Evolutionary conservation across 2,329 filamentous ascomycete genomes (phyloP).

Genomic region (Graphilbum fragrans): DNA sequence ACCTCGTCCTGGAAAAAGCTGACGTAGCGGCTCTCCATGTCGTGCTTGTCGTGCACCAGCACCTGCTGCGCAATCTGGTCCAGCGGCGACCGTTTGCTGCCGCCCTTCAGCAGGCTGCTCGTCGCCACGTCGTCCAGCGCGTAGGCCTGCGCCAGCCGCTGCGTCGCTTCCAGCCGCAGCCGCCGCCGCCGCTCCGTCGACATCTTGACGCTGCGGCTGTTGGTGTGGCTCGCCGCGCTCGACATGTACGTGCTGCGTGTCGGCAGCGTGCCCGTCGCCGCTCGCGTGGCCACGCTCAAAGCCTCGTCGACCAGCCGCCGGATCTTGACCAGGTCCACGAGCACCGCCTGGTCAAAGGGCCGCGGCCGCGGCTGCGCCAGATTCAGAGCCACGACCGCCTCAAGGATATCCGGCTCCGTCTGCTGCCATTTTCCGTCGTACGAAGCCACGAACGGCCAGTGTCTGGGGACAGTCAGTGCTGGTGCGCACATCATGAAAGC

Average conservation of each 20-base stretch:
- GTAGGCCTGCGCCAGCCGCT: conserved; percentile 67
- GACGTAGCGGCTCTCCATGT: conserved; percentile 72
- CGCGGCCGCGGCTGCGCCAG: conserved; percentile 65
- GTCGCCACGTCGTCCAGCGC: conserved; percentile 64
- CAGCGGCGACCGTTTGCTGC: too few relatives aligned
- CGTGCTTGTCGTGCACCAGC: conserved; percentile 52
- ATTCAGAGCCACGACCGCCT: conserved; percentile 67
- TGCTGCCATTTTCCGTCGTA: conserved; percentile 79
- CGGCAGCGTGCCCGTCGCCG: conserved; percentile 61
- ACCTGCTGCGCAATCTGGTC: conserved; percentile 25
- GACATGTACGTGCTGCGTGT: not conserved
- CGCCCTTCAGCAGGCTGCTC: conserved; percentile 52
- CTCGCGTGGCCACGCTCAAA: conserved; percentile 63
- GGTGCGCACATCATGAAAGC: too few relatives aligned
- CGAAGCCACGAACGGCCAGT: conserved; percentile 76
- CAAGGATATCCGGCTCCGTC: conserved; percentile 65
- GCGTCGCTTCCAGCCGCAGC: conserved; percentile 69
- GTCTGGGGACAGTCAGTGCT: too few relatives aligned
- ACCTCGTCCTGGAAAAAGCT: conserved; percentile 91
- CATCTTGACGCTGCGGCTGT: conserved; percentile 41
- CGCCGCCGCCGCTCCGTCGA: conserved; percentile 66
- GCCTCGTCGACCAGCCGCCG: conserved; percentile 70
- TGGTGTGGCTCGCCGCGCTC: conserved; percentile 20
- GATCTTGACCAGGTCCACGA: conserved; percentile 78
- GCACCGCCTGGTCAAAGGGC: conserved; percentile 66